Conservation (phyloP, 176 grass and related monocot genomes). For the Oryza rufipogon region DNA sequence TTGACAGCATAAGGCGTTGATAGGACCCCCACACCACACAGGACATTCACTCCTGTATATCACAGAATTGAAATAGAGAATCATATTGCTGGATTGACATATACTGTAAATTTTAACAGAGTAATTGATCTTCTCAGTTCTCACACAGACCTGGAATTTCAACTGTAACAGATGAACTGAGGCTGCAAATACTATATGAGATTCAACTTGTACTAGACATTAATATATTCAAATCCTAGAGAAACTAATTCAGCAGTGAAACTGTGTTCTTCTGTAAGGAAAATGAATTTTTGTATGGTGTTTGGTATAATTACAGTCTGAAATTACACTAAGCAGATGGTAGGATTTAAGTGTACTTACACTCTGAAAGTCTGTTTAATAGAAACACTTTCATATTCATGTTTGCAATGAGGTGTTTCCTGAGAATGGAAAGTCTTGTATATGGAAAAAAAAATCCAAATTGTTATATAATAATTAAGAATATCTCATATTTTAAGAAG, state of each 20-base stretch:
- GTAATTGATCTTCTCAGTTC: neutral
- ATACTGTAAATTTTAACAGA: neutral
- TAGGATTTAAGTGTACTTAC: neutral
- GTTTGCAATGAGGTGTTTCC: too few species aligned
- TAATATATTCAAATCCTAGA: neutral
- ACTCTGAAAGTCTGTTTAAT: neutral
- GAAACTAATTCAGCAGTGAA: neutral
- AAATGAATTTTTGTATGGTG: neutral
- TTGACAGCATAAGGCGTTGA: conserved; percentile 72
- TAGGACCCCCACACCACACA: conserved; percentile 68
- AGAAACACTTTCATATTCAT: neutral
- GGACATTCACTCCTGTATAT: conserved; percentile 64
- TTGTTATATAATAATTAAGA: neutral
- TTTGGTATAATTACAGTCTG: neutral
- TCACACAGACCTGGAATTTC: neutral
- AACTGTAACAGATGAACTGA: neutral
- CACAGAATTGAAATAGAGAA: neutral
- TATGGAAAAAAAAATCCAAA: neutral
- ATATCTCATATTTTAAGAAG: too few species aligned
- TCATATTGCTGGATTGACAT: neutral
- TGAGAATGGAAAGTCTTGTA: neutral
- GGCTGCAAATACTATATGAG: neutral
- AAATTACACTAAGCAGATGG: neutral
- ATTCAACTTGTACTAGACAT: neutral
- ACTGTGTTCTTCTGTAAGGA: neutral